These are phyloP conservation scores for Hura crepitans DNA, from an alignment of 441 rosid species.

Conservation along the genomic window DNA sequence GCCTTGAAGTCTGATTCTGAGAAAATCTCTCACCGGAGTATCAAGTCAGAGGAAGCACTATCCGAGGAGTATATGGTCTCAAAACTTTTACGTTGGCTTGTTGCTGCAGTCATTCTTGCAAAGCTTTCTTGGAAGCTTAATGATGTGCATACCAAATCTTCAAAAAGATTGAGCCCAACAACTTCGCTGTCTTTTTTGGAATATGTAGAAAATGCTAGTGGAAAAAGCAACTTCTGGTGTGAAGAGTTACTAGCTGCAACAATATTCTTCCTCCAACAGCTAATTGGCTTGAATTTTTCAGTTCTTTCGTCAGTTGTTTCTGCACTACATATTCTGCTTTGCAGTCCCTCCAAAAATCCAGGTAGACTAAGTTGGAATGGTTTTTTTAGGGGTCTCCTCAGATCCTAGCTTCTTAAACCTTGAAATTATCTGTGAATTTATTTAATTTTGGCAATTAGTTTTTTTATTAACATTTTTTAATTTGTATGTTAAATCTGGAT, in stretches of 20 bases:
- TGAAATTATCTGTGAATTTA: not conserved
- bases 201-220: constrained; percentile 29
- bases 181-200: constrained; percentile 46
- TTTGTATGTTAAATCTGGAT: constrained; percentile 25
- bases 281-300: constrained; percentile 39
- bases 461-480: constrained; percentile 5
- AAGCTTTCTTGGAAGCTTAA: constrained; percentile 41
- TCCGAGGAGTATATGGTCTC: constrained; percentile 54
- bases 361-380: constrained; percentile 39
- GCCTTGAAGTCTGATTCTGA: constrained; percentile 52
- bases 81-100: constrained; percentile 81
- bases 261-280: constrained; percentile 61
- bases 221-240: constrained; percentile 28
- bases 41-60: constrained; percentile 32
- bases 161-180: constrained; percentile 32
- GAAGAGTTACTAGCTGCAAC: constrained; percentile 46
- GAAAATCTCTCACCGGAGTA: constrained; percentile 23
- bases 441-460: not conserved
- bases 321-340: constrained; percentile 58
- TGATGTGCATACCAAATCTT: constrained; percentile 25
- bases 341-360: constrained; percentile 29
- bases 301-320: constrained; percentile 58
- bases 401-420: not conserved
- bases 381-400: not conserved
- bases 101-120: constrained; percentile 66